Conservation (phyloP, 352 stramenopile species). For the Phytophthora kernoviae region DNA sequence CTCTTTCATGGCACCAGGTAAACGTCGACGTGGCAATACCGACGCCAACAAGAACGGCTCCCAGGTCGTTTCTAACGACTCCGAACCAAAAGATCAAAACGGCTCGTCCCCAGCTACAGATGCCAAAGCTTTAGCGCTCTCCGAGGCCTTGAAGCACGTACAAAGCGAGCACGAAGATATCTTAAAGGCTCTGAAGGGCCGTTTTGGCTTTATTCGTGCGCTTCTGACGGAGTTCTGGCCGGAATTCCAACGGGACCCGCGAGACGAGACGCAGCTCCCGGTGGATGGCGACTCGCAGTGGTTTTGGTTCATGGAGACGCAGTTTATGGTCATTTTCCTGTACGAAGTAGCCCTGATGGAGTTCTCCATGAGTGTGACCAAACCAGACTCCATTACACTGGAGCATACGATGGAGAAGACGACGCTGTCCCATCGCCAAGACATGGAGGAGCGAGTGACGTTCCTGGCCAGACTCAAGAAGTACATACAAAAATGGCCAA, state of each 20-base stretch:
- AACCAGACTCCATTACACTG: conserved; percentile 71
- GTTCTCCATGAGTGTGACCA: conserved; percentile 84
- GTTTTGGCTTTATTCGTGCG: conserved; percentile 64
- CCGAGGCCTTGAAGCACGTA: conserved; percentile 14
- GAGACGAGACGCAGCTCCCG: conserved; percentile 34
- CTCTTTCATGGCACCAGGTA: conserved; percentile 41
- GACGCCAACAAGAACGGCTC: conserved; percentile 24
- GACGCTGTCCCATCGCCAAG: conserved; percentile 61
- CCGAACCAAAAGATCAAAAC: conserved; percentile 11
- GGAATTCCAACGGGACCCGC: conserved; percentile 58
- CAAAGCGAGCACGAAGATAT: conserved; percentile 34
- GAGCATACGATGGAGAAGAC: conserved; percentile 43
- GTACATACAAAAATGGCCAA: conserved; percentile 63
- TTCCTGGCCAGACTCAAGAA: conserved; percentile 68
- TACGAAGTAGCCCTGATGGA: conserved; percentile 89
- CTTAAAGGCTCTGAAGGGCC: conserved; percentile 33
- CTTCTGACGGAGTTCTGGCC: conserved; percentile 76
- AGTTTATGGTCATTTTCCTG: conserved; percentile 80
- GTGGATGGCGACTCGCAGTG: conserved; percentile 63
- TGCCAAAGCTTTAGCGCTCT: neutral
- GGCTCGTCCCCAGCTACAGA: neutral
- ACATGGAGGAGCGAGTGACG: conserved; percentile 80
- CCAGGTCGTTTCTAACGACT: neutral
- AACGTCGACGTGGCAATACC: conserved; percentile 34
- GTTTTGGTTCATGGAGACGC: conserved; percentile 88